Evolutionary conservation across 2,329 filamentous ascomycete genomes (phyloP).

Genomic region (Alternaria arborescens): DNA sequence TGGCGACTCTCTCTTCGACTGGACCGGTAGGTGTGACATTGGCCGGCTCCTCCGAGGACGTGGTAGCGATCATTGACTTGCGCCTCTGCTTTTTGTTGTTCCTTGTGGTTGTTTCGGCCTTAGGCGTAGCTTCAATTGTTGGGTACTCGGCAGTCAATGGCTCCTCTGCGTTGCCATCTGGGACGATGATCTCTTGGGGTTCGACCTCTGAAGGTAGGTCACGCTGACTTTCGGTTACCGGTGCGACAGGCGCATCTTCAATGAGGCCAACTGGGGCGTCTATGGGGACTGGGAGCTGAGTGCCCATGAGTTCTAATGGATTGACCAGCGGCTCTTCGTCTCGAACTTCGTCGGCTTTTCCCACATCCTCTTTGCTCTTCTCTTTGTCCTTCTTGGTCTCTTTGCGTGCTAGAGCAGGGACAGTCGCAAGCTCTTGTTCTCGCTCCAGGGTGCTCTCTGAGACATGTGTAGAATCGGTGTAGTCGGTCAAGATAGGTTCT

Average conservation of each 20-base stretch:
- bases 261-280: not conserved
- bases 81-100: constrained; percentile 30
- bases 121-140: constrained; percentile 9
- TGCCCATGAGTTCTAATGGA: not conserved
- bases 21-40: not conserved
- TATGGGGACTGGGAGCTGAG: not conserved
- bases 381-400: constrained; percentile 45
- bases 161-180: not conserved
- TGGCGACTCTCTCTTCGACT: not conserved
- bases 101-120: constrained; percentile 7
- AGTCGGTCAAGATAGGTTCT: not conserved
- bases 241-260: not conserved
- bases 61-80: constrained; percentile 23
- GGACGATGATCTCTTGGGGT: not conserved
- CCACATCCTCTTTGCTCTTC: constrained; percentile 33
- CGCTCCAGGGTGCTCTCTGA: constrained; percentile 7
- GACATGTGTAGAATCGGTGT: not conserved
- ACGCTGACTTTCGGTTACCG: not conserved
- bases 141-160: not conserved
- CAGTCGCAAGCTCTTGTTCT: constrained; percentile 17
- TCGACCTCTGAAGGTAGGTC: not conserved
- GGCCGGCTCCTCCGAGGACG: constrained; percentile 7
- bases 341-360: not conserved
- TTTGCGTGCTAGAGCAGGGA: constrained; percentile 28
- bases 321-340: constrained; percentile 2